A percentile compares a stretch with the other conserved stretches of the same genome.
These are phyloP conservation scores for Priceomyces fermenticarens DNA, from an alignment of 805 yeast genomes.

Conservation along the genomic window DNA sequence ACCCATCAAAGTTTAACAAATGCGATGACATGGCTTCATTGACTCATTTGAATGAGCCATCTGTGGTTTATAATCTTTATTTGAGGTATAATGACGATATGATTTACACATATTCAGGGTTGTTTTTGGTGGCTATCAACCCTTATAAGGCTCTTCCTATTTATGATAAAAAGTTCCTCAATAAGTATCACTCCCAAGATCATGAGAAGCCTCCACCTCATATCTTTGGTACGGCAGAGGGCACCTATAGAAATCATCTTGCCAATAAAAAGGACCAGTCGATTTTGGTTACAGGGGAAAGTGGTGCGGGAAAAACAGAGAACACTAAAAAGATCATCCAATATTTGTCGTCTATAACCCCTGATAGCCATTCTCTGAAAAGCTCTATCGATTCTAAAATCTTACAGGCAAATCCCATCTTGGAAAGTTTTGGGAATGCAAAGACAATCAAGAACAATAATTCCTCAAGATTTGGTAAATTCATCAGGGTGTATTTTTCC, in stretches of 20 bases:
- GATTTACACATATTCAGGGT: conserved; percentile 93
- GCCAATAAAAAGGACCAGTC: conserved; percentile 75
- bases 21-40: conserved; percentile 95
- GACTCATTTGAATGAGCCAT: conserved; percentile 91
- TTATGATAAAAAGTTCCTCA: conserved; percentile 58
- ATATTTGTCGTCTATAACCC: conserved; percentile 76
- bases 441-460: conserved; percentile 92
- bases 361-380: conserved; percentile 11
- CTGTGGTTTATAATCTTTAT: conserved; percentile 83
- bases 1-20: conserved; percentile 86
- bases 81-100: conserved; percentile 72
- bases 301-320: conserved; percentile 99
- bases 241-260: conserved; percentile 74
- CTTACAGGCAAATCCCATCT: conserved; percentile 88
- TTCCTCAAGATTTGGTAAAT: conserved; percentile 96
- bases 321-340: conserved; percentile 94
- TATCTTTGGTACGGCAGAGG: conserved; percentile 81
- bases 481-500: conserved; percentile 79
- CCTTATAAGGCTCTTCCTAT: conserved; percentile 79
- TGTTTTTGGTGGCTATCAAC: conserved; percentile 91
- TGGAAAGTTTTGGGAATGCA: conserved; percentile 96
- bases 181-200: conserved; percentile 46
- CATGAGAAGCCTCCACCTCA: conserved; percentile 64
- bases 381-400: conserved; percentile 76
- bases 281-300: conserved; percentile 95